Percentiles rank a stretch among this genome's conserved stretches.
Conservation (phyloP, 495 filamentous ascomycete species). For the Terfezia claveryi region DNA sequence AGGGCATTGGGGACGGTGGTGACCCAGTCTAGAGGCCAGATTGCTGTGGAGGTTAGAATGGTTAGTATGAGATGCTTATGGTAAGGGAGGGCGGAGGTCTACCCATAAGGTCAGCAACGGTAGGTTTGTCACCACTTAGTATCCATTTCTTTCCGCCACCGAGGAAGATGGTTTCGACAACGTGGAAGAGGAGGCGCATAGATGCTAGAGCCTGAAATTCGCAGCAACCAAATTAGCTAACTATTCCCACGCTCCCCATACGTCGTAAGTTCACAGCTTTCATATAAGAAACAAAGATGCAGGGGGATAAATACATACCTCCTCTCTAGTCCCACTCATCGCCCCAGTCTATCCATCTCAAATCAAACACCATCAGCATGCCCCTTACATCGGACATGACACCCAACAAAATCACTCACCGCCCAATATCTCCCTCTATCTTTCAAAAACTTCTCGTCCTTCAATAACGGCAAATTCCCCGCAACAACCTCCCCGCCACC, state of each 20-base stretch:
- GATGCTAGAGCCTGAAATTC: constrained; percentile 26
- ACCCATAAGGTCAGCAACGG: constrained; percentile 38
- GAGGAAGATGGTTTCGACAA: constrained; percentile 32
- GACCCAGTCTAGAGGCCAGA: constrained; percentile 42
- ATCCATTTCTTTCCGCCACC: constrained; percentile 38
- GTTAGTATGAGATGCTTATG: neutral
- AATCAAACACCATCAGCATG: too few species aligned
- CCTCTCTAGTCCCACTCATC: too few species aligned
- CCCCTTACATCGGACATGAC: too few species aligned
- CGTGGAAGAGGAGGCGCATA: constrained; percentile 23
- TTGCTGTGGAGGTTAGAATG: constrained; percentile 14
- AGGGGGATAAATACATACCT: too few species aligned
- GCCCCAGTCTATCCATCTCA: too few species aligned
- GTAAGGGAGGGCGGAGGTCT: neutral
- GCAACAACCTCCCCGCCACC: constrained; percentile 26
- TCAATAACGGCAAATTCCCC: constrained; percentile 25
- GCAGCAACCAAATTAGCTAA: too few species aligned
- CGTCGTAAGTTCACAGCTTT: too few species aligned
- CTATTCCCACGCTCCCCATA: too few species aligned
- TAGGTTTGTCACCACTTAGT: constrained; percentile 23
- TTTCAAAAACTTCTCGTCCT: constrained; percentile 28
- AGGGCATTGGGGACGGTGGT: constrained; percentile 27
- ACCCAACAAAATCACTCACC: neutral
- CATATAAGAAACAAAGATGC: too few species aligned
- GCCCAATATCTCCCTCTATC: constrained; percentile 29